Evolutionary conservation across 2,329 filamentous ascomycete genomes (phyloP).

Genomic region (Aureobasidium uvarum): DNA sequence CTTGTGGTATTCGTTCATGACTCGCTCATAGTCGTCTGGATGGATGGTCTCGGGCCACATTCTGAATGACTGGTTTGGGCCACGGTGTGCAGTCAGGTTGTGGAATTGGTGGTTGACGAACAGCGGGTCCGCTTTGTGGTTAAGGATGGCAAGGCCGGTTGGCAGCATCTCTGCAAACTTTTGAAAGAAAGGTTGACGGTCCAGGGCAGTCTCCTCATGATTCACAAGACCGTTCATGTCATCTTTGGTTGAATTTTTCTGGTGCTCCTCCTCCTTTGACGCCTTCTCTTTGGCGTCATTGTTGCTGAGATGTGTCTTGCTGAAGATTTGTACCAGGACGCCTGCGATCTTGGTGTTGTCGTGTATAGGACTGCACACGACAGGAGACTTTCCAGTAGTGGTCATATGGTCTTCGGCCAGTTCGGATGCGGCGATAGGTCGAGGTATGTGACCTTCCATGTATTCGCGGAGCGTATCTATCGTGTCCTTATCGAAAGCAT

Average conservation of each 20-base stretch:
- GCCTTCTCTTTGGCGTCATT: neutral
- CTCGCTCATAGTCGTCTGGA: constrained; percentile 45
- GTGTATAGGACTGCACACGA: constrained; percentile 33
- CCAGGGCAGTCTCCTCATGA: constrained; percentile 28
- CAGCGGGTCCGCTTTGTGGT: constrained; percentile 46
- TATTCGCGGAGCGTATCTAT: constrained; percentile 39
- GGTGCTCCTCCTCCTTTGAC: neutral
- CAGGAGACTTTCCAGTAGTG: constrained; percentile 27
- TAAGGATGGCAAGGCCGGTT: constrained; percentile 48
- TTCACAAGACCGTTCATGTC: neutral
- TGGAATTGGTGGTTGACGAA: constrained; percentile 51
- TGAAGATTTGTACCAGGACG: constrained; percentile 33
- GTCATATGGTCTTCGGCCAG: constrained; percentile 26
- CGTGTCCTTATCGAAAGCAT: constrained; percentile 39
- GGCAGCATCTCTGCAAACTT: constrained; percentile 49
- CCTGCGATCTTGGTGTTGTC: constrained; percentile 24
- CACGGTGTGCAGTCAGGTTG: constrained; percentile 46
- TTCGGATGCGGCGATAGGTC: constrained; percentile 30
- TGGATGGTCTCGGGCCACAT: constrained; percentile 50
- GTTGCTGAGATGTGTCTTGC: neutral
- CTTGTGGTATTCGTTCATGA: constrained; percentile 46
- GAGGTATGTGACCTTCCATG: constrained; percentile 30
- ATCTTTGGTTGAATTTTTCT: neutral
- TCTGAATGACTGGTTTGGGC: constrained; percentile 43
- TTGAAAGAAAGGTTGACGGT: constrained; percentile 46